Evolutionary conservation across 2,329 filamentous ascomycete species (phyloP), one percentile per base, ranked within the genome.

Genomic region (Calonectria pseudoreteaudii): DNA sequence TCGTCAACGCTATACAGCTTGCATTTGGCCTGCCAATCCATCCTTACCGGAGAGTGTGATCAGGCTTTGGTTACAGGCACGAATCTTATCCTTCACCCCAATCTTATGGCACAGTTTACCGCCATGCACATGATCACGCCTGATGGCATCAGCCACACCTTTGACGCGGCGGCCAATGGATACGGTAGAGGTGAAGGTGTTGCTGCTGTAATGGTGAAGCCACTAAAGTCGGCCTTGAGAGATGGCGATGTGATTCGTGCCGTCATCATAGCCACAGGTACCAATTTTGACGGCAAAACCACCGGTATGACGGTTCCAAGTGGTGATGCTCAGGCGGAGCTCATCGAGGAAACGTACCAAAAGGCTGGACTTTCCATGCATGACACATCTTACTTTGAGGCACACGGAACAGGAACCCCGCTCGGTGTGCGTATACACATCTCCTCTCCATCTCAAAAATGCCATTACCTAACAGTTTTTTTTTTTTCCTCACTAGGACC

Each of bases 181-280:
- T 89, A 89, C 76, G 85, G 82, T 2, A 81, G 87, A 44, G 86
- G 86, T 14, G 87, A 89, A 74, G 81, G 84, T n/a, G 66, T 89
- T 20, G 66, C 53, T 31, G 66, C 67, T 31, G 9, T 78, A 1
- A 65, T 87, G 2, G 70, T 89, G 5, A 89, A 89, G 77, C 82
- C 78, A 0, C 78, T 89, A 0, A 79, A 82, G 11, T 81, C 85
- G 64, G 87, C 88, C 4, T 52, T 88, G 3, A 74, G 74, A 8
- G 86, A 86, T 53, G 83, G 84, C 16, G 86, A 89, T 77, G 80
- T 50, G 3, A 67, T 67, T 36, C 65, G 65, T 4, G 65, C 80
- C 0, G 67, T 81, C 41, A 86, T 85, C 70, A 77, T 85, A 84
- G 1, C 87, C 30, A 53, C 65, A 20, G 65, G 31, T 49, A 65